phyloP scores from a whole-genome alignment of 1,139 yeast species.

The Hanseniaspora sp. region DNA sequence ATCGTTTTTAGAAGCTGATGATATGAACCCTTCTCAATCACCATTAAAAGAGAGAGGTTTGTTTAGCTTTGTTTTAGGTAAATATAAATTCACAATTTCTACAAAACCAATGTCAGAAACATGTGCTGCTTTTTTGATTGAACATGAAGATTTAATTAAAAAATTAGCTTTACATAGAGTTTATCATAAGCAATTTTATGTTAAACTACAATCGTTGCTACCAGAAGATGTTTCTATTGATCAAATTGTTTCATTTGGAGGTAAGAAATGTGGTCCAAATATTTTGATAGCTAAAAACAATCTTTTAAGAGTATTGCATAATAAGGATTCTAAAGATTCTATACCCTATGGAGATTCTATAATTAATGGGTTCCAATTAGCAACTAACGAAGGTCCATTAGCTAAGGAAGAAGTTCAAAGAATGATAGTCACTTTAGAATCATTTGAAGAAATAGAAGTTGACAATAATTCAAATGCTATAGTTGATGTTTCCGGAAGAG shows the following conservation, averaged over 20 bases:
- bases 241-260: slow-evolving; percentile 61
- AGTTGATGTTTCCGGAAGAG: slow-evolving; percentile 49
- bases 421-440: slow-evolving; percentile 44
- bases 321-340: slow-evolving; percentile 22
- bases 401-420: slow-evolving; percentile 86
- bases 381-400: slow-evolving; percentile 76
- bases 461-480: slow-evolving; percentile 16
- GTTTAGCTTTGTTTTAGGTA: slow-evolving; percentile 38
- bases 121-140: slow-evolving; percentile 41
- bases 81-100: slow-evolving; percentile 37
- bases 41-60: slow-evolving; percentile 36
- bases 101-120: slow-evolving; percentile 49
- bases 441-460: slow-evolving; percentile 29
- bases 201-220: slow-evolving; percentile 16
- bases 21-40: slow-evolving; percentile 37
- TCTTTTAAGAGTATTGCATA: slow-evolving; percentile 32
- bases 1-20: slow-evolving; percentile 47
- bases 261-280: slow-evolving; percentile 67
- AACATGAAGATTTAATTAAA: slow-evolving; percentile 36
- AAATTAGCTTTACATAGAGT: slow-evolving; percentile 22
- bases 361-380: slow-evolving; percentile 74
- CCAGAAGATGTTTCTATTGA: slow-evolving; percentile 26
- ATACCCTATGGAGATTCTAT: slow-evolving; percentile 56
- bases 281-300: slow-evolving; percentile 45
- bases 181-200: slow-evolving; percentile 20